Percentiles rank a stretch among this genome's conserved stretches.
These are phyloP conservation scores for Cnidoscolus chayamansa DNA, from an alignment of 441 rosid genomes.

Conservation along the genomic window DNA sequence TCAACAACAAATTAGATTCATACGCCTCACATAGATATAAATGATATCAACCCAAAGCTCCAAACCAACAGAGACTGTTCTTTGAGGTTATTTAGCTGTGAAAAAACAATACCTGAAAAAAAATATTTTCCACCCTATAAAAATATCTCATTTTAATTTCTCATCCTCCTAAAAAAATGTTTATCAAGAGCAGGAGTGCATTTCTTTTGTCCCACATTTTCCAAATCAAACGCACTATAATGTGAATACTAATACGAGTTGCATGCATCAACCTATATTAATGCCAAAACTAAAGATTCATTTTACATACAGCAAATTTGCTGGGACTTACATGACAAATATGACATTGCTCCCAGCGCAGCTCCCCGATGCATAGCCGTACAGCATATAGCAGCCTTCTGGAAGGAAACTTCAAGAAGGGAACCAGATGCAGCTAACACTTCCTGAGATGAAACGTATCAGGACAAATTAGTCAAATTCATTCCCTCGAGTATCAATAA, in stretches of 20 bases:
- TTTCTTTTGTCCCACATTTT: neutral
- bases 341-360: conserved; percentile 93
- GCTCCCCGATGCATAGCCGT: conserved; percentile 99
- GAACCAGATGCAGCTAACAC: conserved; percentile 73
- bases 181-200: neutral
- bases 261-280: neutral
- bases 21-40: conserved; percentile 7
- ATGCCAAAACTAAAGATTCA: neutral
- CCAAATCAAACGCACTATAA: neutral
- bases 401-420: conserved; percentile 85
- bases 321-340: conserved; percentile 66
- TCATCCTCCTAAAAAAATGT: neutral
- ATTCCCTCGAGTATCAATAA: conserved; percentile 8
- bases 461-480: conserved; percentile 22
- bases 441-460: conserved; percentile 50
- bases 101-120: neutral
- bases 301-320: neutral
- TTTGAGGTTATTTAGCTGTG: neutral
- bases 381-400: conserved; percentile 96
- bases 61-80: neutral
- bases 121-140: neutral
- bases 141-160: neutral
- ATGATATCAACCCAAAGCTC: conserved; percentile 14
- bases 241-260: neutral
- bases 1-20: conserved; percentile 9